Conservation (phyloP, 352 stramenopile species). For the Hyaloperonospora arabidopsidis region DNA sequence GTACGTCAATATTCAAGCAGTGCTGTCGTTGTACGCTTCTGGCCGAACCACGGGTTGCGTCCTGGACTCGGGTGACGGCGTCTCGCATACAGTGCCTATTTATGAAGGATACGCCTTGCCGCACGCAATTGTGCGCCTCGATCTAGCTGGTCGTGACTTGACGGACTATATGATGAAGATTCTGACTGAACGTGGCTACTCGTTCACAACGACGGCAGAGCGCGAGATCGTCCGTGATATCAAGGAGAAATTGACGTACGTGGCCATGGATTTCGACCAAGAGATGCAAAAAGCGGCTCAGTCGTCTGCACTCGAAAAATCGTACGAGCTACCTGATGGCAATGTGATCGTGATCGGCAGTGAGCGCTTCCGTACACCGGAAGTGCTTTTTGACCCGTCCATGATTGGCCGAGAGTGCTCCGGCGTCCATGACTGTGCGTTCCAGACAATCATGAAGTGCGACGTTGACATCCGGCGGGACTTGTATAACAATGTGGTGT, state of each 20-base stretch:
- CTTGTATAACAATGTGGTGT: conserved; percentile 94
- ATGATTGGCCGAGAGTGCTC: conserved; percentile 86
- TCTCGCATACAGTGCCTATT: conserved; percentile 92
- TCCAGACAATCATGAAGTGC: conserved; percentile 86
- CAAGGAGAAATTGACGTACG: conserved; percentile 96
- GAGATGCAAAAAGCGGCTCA: conserved; percentile 88
- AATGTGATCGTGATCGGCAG: conserved; percentile 97
- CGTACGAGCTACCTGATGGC: conserved; percentile 95
- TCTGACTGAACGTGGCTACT: conserved; percentile 90
- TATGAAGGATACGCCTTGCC: conserved; percentile 93
- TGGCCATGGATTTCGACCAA: conserved; percentile 89
- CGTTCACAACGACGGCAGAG: conserved; percentile 90
- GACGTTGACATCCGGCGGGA: conserved; percentile 90
- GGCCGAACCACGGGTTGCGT: conserved; percentile 93
- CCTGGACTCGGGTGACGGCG: conserved; percentile 89
- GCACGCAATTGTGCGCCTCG: conserved; percentile 91
- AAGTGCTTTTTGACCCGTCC: conserved; percentile 94
- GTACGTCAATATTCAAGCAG: conserved; percentile 91
- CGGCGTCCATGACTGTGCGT: conserved; percentile 71
- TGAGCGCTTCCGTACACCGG: conserved; percentile 91
- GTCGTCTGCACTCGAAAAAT: conserved; percentile 86
- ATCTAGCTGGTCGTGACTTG: conserved; percentile 90
- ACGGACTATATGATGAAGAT: conserved; percentile 97
- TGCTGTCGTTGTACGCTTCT: conserved; percentile 92
- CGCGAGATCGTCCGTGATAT: conserved; percentile 94